Evolutionary conservation across 768 basidiomycete genomes (phyloP), one percentile per base, ranked within the genome.

Genomic region (Calocera cornea): DNA sequence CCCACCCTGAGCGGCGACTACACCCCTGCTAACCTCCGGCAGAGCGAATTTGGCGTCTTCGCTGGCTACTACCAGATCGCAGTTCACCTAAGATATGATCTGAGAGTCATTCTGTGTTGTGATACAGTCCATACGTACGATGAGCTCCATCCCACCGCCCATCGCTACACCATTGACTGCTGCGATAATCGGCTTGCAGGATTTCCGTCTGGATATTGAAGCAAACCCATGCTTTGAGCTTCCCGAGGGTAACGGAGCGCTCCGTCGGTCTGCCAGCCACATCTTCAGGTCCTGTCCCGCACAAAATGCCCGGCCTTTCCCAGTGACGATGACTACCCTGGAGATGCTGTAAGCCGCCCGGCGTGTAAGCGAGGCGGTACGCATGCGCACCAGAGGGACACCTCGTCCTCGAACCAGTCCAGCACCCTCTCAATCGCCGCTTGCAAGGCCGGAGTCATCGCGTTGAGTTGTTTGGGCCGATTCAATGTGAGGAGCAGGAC

Each of bases 221-320:
- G 83, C 90, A 74, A 92, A 91, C 3, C 90, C 89, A 69, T 87
- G 76, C 0, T 77, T 67, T 29, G 81, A 79, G 1, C 27, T 29
- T 33, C 31, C 27, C 2, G 54, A 60, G 2, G 54, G 54, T 27
- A 33, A 22, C 5, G 54, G 54, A 11, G 54, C 54, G 8, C 27
- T 60, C 31, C 14, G 2, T 12, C 5, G 54, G 31, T 60, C 54
- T 27, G 54, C 16, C 2, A 80, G 85, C 68, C 73, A 89, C 88
- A 82, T 83, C 76, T 86, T 85, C 64, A 92, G 80, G 75, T 92
- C 90, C 41, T 87, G 88, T 17, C 90, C 90, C 17, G 89, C 88
- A 71, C 89, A 90, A 76, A 92, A 92, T 0, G 81, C 73, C 49
- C 84, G 83, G 12, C 89, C 89, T 69, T 82, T 80, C 27, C 89